Base-by-base conservation (phyloP, 192 early-diverging fungal species). In the Coemansia sp. region DNA sequence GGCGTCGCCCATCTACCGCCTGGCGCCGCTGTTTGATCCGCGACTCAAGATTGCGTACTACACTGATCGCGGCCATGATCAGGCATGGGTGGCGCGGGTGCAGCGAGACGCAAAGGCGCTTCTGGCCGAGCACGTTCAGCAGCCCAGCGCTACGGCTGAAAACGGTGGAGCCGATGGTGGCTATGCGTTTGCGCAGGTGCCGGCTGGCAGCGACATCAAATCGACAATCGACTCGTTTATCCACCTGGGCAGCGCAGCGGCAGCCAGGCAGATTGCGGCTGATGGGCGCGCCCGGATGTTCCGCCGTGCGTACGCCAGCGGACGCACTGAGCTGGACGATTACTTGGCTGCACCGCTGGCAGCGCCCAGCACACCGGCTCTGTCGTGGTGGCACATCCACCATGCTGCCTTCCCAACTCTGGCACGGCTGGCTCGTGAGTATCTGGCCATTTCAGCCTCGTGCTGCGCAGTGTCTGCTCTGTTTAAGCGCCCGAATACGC, bases 11-110 rank as follows among this genome's bases (percentile, higher is more conserved):
- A 72, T 80, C 22, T 80, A 74, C 61, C 68, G 77, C 21, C 60
- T 80, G 48, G 77, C 77, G 32, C 72, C 77, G 52, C 65, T 80
- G 19, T 80, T 80, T 48, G 77, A 80, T 25, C 77, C 77, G 9
- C 77, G 77, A 9, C 69, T 80, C 23, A 80, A 80, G 61, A 10
- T 65, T 39, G 48, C 62, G 2, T 80, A 80, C 69, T 80, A 74
- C 27, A 39, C 62, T 15, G 77, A 80, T 52, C 77, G 68, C 43
- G 65, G 69, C 9, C 49, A 61, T 41, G 72, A 73, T 43, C 65
- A 65, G 59, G 65, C 72, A 37, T 80, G 77, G 77, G 51, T 24
- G 21, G 49, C 29, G 43, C 77, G 77, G 35, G 62, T 66, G 17
- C 60, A 74, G 65, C 68, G 77, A 41, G 77, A 80, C 35, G 72